Evolutionary conservation across 345 rosid species (phyloP).

Genomic region (Bruguiera sexangula): DNA sequence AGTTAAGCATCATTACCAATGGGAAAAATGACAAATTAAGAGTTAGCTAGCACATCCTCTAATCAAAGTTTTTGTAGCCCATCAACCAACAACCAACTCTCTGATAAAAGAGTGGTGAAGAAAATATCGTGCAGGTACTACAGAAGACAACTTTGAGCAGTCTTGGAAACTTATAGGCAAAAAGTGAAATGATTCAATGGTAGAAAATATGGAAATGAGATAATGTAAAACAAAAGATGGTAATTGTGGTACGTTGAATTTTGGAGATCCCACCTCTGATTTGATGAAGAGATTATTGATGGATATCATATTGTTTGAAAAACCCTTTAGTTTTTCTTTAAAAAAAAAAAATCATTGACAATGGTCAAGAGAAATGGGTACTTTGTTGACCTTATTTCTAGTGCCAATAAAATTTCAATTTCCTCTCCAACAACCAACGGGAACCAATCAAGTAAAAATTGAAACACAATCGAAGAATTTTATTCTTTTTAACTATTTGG

Average conservation of each 20-base stretch:
- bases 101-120: neutral
- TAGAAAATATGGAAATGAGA: constrained; percentile 8
- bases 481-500: no score
- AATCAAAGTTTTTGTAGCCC: neutral
- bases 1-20: constrained; percentile 7
- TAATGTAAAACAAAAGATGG: constrained; percentile 17
- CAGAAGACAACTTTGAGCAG: neutral
- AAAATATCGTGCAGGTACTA: neutral
- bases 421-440: neutral
- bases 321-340: neutral
- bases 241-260: constrained; percentile 21
- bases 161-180: neutral
- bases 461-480: no score
- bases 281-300: constrained; percentile 25
- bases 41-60: neutral
- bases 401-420: neutral
- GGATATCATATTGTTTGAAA: constrained; percentile 14
- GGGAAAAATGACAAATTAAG: neutral
- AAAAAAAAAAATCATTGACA: constrained; percentile 11
- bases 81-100: constrained; percentile 13
- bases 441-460: no score
- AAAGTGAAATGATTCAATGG: constrained; percentile 16
- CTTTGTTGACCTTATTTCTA: constrained; percentile 11
- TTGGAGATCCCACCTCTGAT: constrained; percentile 13
- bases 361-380: constrained; percentile 7